Evolutionary conservation across 192 early-diverging fungal species (phyloP).

Genomic region (Oehlia diaphana): DNA sequence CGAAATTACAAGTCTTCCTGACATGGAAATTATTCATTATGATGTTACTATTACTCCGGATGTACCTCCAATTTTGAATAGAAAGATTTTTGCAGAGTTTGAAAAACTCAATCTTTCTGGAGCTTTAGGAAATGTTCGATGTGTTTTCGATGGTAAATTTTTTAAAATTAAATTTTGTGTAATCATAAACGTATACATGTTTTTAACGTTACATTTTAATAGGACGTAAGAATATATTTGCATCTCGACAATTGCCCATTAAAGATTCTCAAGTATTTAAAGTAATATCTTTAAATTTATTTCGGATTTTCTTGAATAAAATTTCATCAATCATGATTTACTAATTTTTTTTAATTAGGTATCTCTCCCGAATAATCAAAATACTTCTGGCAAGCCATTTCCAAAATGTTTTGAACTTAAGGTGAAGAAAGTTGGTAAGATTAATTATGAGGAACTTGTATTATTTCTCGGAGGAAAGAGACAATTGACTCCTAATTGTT

Average conservation of each 20-base stretch:
- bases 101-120: slow-evolving; percentile 50
- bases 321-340: no score
- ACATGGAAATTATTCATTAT: slow-evolving; percentile 79
- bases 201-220: background rate
- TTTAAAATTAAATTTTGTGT: no score
- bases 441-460: slow-evolving; percentile 63
- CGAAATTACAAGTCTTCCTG: slow-evolving; percentile 66
- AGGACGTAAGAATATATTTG: slow-evolving; percentile 71
- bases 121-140: slow-evolving; percentile 44
- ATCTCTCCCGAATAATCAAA: slow-evolving; percentile 39
- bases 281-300: slow-evolving; percentile 26
- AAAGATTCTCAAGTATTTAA: slow-evolving; percentile 59
- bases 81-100: slow-evolving; percentile 68
- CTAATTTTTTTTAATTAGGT: background rate
- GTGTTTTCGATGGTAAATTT: slow-evolving; percentile 72
- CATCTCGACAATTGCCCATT: slow-evolving; percentile 54
- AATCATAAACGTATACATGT: background rate
- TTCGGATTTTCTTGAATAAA: background rate
- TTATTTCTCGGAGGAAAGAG: slow-evolving; percentile 50
- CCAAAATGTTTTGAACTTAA: slow-evolving; percentile 63
- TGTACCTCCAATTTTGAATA: slow-evolving; percentile 75
- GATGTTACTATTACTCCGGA: slow-evolving; percentile 79
- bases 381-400: slow-evolving; percentile 31
- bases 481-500: background rate
- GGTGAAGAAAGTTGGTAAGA: slow-evolving; percentile 64